These are phyloP conservation scores for Thelephora ganbajun DNA, from an alignment of 768 basidiomycete genomes.

Conservation along the genomic window DNA sequence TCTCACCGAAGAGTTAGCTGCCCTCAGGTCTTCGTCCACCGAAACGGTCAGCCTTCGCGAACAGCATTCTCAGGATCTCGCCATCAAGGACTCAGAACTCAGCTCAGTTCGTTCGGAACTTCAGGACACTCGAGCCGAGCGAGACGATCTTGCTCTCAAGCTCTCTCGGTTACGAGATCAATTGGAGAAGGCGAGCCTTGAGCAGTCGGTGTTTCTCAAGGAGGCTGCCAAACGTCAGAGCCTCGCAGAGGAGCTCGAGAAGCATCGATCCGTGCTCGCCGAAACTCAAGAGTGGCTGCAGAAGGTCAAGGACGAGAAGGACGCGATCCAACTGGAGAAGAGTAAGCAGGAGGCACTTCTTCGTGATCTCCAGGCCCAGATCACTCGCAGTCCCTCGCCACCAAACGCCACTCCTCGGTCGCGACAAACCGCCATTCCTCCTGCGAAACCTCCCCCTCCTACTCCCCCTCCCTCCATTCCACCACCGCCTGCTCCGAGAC, in stretches of 20 bases:
- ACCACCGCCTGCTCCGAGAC: conserved; percentile 67
- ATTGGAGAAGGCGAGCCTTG: conserved; percentile 39
- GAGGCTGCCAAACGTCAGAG: conserved; percentile 68
- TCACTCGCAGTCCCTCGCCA: conserved; percentile 34
- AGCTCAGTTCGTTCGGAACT: conserved; percentile 37
- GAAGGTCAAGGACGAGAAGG: conserved; percentile 73
- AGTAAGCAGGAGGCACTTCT: conserved; percentile 50
- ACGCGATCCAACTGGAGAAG: conserved; percentile 61
- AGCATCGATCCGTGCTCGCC: conserved; percentile 58
- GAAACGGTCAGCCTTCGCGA: no score
- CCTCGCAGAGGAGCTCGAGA: conserved; percentile 61
- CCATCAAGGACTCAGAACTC: conserved; percentile 36
- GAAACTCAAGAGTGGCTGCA: conserved; percentile 71
- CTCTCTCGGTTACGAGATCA: conserved; percentile 40
- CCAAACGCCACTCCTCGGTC: conserved; percentile 34
- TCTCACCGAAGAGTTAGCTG: conserved; percentile 38
- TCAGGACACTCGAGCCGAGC: conserved; percentile 22
- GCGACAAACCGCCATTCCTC: conserved; percentile 45
- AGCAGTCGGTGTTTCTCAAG: conserved; percentile 49
- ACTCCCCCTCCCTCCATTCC: conserved; percentile 82
- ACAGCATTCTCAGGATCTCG: conserved; percentile 13
- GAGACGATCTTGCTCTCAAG: conserved; percentile 27
- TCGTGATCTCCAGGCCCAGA: conserved; percentile 68
- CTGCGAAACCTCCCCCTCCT: conserved; percentile 72
- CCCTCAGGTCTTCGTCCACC: conserved; percentile 25